phyloP scores from a whole-genome alignment of 2,329 filamentous ascomycete genomes.

The Xylariaceae sp. region DNA sequence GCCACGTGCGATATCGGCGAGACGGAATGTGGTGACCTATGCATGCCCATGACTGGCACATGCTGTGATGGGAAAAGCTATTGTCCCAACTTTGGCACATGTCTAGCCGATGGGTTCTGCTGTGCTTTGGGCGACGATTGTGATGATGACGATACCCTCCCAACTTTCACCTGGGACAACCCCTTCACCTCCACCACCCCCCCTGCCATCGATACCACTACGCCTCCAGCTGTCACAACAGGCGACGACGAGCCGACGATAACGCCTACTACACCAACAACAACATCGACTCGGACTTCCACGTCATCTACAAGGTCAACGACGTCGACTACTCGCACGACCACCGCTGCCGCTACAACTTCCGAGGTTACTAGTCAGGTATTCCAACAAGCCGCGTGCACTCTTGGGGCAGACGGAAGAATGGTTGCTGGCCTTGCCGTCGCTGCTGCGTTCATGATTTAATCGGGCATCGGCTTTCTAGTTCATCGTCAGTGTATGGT shows the following conservation, averaged over 20 bases:
- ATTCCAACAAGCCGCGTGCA: slow-evolving; percentile 18
- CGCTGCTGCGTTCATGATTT: slow-evolving; percentile 24
- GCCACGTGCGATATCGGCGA: too few species aligned
- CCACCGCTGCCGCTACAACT: slow-evolving; percentile 15
- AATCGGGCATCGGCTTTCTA: background rate
- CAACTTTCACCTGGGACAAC: slow-evolving; percentile 8
- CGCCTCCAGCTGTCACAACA: too few species aligned
- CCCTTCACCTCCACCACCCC: background rate
- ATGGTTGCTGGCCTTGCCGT: slow-evolving; percentile 25
- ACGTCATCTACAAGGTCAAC: too few species aligned
- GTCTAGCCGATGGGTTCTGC: slow-evolving; percentile 23
- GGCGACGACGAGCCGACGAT: too few species aligned
- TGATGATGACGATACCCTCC: slow-evolving; percentile 7
- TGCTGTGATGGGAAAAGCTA: too few species aligned
- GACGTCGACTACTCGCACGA: slow-evolving; percentile 9
- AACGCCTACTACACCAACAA: too few species aligned
- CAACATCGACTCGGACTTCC: too few species aligned
- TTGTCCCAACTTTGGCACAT: slow-evolving; percentile 30
- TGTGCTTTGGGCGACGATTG: slow-evolving; percentile 22
- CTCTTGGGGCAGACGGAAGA: slow-evolving; percentile 19
- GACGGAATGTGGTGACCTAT: too few species aligned
- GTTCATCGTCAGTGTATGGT: too few species aligned
- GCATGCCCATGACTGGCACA: too few species aligned
- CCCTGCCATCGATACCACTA: slow-evolving; percentile 3
- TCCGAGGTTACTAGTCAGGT: too few species aligned